phyloP scores from a whole-genome alignment of 2,329 filamentous ascomycete species.

The Drechmeria coniospora region DNA sequence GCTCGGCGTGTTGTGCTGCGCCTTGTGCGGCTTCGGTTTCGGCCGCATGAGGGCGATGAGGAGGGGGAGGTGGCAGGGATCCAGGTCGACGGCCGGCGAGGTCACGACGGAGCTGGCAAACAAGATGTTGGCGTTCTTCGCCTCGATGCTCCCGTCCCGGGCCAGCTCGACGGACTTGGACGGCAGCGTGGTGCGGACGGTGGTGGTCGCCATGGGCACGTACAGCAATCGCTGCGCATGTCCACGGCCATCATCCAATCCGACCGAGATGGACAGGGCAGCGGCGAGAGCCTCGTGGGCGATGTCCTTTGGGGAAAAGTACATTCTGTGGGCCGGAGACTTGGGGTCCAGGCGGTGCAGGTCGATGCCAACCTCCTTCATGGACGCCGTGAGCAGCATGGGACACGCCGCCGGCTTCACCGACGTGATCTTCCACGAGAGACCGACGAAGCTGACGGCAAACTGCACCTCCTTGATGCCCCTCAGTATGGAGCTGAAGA shows the following conservation, averaged over 20 bases:
- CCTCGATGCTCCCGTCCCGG: conserved; percentile 54
- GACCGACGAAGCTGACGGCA: conserved; percentile 75
- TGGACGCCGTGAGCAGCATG: conserved; percentile 71
- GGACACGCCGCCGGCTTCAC: conserved; percentile 53
- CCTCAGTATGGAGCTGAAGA: conserved; percentile 74
- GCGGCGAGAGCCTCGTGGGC: conserved; percentile 89
- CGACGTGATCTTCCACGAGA: conserved; percentile 65
- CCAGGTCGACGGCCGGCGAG: conserved; percentile 84
- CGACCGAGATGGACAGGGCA: conserved; percentile 81
- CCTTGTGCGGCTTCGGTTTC: conserved; percentile 20
- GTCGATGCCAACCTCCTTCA: conserved; percentile 93
- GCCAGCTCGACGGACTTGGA: conserved; percentile 82
- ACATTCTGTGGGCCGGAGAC: conserved; percentile 94
- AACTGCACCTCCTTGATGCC: conserved; percentile 96
- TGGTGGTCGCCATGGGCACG: conserved; percentile 94
- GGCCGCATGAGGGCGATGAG: conserved; percentile 60
- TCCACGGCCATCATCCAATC: conserved; percentile 76
- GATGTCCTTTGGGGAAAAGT: conserved; percentile 83
- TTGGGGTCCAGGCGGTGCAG: conserved; percentile 81
- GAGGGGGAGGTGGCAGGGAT: conserved; percentile 80
- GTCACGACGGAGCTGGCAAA: conserved; percentile 95
- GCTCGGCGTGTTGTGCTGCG: conserved; percentile 35
- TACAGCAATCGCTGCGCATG: conserved; percentile 80
- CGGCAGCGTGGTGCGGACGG: conserved; percentile 80
- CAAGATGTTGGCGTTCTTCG: conserved; percentile 88